Evolutionary conservation across 805 yeast genomes (phyloP).

Genomic region (Millerozyma miso): DNA sequence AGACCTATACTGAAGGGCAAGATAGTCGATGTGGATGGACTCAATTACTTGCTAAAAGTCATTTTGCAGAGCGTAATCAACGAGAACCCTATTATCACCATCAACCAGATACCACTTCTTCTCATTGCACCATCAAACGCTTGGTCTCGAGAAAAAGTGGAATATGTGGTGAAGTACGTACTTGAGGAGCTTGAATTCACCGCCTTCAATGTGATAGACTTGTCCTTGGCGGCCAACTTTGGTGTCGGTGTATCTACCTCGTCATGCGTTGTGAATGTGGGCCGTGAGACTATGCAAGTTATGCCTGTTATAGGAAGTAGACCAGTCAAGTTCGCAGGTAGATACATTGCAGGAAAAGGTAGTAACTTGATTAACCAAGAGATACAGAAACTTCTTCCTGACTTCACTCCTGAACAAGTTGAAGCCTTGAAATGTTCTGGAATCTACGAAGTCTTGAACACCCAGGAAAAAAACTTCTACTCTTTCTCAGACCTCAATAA

Average conservation of each 20-base stretch:
- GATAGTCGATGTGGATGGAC: constrained; percentile 65
- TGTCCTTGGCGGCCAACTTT: constrained; percentile 64
- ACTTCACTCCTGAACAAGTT: constrained; percentile 52
- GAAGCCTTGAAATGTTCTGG: constrained; percentile 70
- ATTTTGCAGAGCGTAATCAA: constrained; percentile 35
- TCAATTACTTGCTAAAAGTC: constrained; percentile 55
- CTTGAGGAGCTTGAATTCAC: constrained; percentile 72
- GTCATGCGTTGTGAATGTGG: constrained; percentile 76
- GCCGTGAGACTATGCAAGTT: constrained; percentile 69
- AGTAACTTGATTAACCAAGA: constrained; percentile 58
- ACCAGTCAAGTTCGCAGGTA: constrained; percentile 51
- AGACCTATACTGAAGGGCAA: constrained; percentile 63
- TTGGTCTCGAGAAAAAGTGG: constrained; percentile 70
- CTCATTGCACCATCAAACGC: constrained; percentile 55
- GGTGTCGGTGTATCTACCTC: constrained; percentile 67
- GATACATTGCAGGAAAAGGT: constrained; percentile 50
- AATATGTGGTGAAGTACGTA: constrained; percentile 65
- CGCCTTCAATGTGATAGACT: constrained; percentile 67
- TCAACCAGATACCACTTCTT: constrained; percentile 68
- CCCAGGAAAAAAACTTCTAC: constrained; percentile 62
- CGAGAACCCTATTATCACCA: constrained; percentile 40
- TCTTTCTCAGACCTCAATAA: constrained; percentile 47
- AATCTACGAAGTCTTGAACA: constrained; percentile 75
- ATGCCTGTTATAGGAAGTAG: constrained; percentile 77
- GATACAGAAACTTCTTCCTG: constrained; percentile 53